phyloP scores from a whole-genome alignment of 805 yeast species.

The Kurtzmaniella fragi region DNA sequence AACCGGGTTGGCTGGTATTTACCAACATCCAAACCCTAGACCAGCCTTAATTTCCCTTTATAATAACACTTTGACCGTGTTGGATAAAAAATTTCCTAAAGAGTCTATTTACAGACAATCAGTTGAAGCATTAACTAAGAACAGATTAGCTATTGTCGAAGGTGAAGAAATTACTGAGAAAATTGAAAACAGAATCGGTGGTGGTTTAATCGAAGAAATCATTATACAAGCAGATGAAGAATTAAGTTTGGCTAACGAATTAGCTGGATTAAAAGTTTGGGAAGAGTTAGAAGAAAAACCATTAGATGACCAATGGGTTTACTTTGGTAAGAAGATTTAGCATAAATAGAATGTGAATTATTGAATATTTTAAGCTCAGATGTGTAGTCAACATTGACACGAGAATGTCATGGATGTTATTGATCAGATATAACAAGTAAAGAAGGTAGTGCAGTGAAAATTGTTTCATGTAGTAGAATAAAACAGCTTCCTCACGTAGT shows the following conservation, averaged over 20 bases:
- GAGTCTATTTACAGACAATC: constrained; percentile 74
- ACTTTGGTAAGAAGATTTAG: constrained; percentile 62
- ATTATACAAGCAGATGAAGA: constrained; percentile 81
- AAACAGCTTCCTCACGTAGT: no score
- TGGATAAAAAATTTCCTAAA: constrained; percentile 60
- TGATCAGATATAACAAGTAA: no score
- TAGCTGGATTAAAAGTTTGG: constrained; percentile 72
- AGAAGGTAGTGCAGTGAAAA: no score
- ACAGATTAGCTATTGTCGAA: constrained; percentile 65
- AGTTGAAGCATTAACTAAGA: constrained; percentile 63
- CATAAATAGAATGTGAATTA: background rate
- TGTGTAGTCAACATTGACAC: no score
- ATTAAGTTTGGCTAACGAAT: constrained; percentile 57
- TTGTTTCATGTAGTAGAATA: background rate
- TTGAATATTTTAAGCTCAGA: no score
- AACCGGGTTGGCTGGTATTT: constrained; percentile 76
- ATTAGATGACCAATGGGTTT: constrained; percentile 77
- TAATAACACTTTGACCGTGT: constrained; percentile 57
- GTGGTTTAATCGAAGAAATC: constrained; percentile 81
- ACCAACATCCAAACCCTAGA: constrained; percentile 79
- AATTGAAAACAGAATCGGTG: constrained; percentile 72
- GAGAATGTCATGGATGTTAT: no score
- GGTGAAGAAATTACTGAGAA: constrained; percentile 53
- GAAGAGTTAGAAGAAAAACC: constrained; percentile 78
- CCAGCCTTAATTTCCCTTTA: constrained; percentile 71